Conservation (phyloP, 2,329 filamentous ascomycete genomes). For the Xylariaceae sp. region DNA sequence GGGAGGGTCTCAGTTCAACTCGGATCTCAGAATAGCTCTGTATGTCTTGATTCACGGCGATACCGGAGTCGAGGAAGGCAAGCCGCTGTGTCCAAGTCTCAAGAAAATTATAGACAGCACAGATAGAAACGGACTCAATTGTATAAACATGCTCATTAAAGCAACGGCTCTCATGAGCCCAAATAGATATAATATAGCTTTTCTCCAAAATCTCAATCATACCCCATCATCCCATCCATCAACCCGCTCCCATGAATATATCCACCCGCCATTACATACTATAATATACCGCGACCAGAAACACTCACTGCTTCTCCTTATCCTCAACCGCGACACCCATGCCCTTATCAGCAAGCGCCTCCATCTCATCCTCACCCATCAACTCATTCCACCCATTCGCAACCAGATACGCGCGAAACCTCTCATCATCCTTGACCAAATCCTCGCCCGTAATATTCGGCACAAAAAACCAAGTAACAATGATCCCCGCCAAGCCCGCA, state of each 20-base stretch:
- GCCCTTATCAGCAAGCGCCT: conserved; percentile 3
- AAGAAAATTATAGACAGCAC: no score
- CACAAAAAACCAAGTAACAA: conserved; percentile 14
- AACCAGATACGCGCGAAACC: conserved; percentile 10
- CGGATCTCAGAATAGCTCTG: no score
- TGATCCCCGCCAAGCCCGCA: conserved; percentile 9
- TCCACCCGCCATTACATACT: background rate
- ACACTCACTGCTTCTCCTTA: background rate
- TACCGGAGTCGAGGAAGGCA: no score
- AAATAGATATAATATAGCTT: no score
- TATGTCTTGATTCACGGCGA: no score
- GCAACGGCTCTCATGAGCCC: no score
- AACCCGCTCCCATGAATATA: background rate
- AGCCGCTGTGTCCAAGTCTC: no score
- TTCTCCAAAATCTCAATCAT: background rate
- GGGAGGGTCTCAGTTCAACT: no score
- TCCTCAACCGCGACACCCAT: background rate
- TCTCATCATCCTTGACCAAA: conserved; percentile 10
- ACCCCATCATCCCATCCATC: background rate
- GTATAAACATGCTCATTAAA: no score
- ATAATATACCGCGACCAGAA: background rate
- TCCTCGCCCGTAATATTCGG: conserved; percentile 11
- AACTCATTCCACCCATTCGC: conserved; percentile 11
- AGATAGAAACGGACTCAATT: no score
- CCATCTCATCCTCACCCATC: conserved; percentile 9